phyloP scores from a whole-genome alignment of 345 rosid species.

The Hibiscus trionum region DNA sequence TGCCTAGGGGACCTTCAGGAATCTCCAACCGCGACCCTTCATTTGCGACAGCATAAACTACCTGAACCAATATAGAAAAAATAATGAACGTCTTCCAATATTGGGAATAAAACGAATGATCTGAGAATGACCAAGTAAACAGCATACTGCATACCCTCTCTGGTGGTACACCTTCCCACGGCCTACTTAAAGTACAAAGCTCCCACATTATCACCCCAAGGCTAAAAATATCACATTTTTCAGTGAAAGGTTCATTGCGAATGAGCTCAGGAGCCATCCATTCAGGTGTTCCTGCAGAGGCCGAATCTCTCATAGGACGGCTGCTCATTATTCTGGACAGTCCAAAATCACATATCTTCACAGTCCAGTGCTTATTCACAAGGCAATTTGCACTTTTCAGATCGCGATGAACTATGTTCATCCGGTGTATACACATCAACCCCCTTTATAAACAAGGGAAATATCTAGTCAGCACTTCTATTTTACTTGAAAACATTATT shows the following conservation, averaged over 20 bases:
- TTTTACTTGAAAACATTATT: not conserved
- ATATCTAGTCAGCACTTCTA: conserved; percentile 27
- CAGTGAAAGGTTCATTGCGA: conserved; percentile 63
- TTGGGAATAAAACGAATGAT: not conserved
- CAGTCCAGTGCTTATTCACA: conserved; percentile 67
- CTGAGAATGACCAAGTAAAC: not conserved
- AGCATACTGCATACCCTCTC: conserved; percentile 59
- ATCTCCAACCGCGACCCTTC: conserved; percentile 86
- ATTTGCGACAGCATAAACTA: conserved; percentile 78
- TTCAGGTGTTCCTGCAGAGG: conserved; percentile 97
- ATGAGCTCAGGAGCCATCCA: conserved; percentile 99
- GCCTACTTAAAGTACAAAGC: conserved; percentile 78
- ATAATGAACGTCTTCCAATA: not conserved
- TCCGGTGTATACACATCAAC: conserved; percentile 95
- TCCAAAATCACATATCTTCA: conserved; percentile 98
- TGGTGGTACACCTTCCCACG: conserved; percentile 96
- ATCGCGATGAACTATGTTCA: conserved; percentile 93
- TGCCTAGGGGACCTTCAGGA: conserved; percentile 81
- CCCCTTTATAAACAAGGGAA: conserved; percentile 47
- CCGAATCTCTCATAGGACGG: conserved; percentile 57
- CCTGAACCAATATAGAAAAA: conserved; percentile 36
- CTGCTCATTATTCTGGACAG: conserved; percentile 81
- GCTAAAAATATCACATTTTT: conserved; percentile 97
- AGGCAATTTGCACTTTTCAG: conserved; percentile 55
- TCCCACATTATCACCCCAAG: conserved; percentile 99